Evolutionary conservation across 768 basidiomycete genomes (phyloP), one percentile per base, ranked within the genome.

Genomic region (Lyophyllum shimeji): DNA sequence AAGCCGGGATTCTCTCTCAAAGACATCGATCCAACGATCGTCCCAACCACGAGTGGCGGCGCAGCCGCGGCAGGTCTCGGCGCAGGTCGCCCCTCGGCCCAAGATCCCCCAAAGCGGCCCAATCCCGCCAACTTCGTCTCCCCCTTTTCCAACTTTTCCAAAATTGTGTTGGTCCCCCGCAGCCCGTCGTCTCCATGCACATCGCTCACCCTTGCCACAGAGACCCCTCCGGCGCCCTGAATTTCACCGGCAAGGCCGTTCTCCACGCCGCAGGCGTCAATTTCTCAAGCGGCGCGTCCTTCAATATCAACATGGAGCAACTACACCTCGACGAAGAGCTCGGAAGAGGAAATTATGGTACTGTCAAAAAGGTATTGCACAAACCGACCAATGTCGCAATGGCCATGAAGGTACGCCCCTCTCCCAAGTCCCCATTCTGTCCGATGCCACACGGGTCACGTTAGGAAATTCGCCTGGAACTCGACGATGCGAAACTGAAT

Each of bases 321-420:
- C 82, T 99, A 53, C 82, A 90, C 60, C 81, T 98, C 55, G 80
- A 90, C 57, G 95, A 98, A 65, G 97, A 98, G 71, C 82, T 98
- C 50, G 97, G 97, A 31, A 87, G 87, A 65, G 97, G 97, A 31
- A 97, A 97, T 70, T 98, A 98, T 65, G 97, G 97, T 42, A 96
- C 95, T 1, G 97, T 99, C 3, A 95, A 95, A 78, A 93, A 90
- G 69, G 96, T 98, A 1, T 76, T 93, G 33, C 96, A 98, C 68
- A 90, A 83, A 57, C 95, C 95, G 3, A 98, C 93, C 8, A 95
- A 95, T 52, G 93, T 98, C 44, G 82, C 83, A 56, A 98, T 99
- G 95, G 96, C 96, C 12, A 96, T 98, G 94, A 99, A 99, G 87
- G 96, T 95, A 50, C 4, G 39, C 48, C 77, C 66, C 21, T 20